phyloP scores from a whole-genome alignment of 176 grass and related monocot genomes.

The Elaeis guineensis region DNA sequence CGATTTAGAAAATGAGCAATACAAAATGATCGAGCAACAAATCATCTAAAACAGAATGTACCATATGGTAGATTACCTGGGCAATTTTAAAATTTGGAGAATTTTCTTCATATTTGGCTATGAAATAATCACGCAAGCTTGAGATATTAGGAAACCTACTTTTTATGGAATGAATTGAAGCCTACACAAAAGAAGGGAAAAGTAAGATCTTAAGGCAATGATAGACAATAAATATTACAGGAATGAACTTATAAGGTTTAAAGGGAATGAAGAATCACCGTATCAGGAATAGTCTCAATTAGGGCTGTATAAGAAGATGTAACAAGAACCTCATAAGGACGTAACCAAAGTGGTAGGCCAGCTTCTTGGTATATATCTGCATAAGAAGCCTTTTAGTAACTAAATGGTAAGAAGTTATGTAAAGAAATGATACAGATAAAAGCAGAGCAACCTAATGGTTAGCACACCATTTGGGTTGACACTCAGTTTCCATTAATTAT shows the following conservation, averaged over 20 bases:
- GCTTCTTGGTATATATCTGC: conserved; percentile 99
- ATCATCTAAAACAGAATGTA: no score
- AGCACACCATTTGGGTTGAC: no score
- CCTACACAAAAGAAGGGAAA: conserved; percentile 38
- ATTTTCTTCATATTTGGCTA: conserved; percentile 96
- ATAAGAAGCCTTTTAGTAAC: background rate
- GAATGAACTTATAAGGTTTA: conserved; percentile 1
- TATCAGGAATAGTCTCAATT: conserved; percentile 99
- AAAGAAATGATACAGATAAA: background rate
- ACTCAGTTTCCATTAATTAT: no score
- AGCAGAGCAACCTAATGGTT: no score
- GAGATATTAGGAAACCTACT: conserved; percentile 85
- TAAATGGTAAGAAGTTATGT: background rate
- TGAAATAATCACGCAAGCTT: conserved; percentile 80
- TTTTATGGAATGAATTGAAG: conserved; percentile 98
- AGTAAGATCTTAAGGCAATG: conserved; percentile 2
- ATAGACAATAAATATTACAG: conserved; percentile 17
- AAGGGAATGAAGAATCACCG: conserved; percentile 30
- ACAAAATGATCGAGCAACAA: no score
- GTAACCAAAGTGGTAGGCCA: conserved; percentile 94
- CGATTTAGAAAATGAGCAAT: background rate
- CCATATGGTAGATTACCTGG: conserved; percentile 37
- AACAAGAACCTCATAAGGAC: conserved; percentile 95
- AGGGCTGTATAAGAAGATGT: conserved; percentile 96
- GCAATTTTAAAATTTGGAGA: conserved; percentile 95